Conservation (phyloP, 2,329 filamentous ascomycete genomes). For the Colletotrichum sp. region DNA sequence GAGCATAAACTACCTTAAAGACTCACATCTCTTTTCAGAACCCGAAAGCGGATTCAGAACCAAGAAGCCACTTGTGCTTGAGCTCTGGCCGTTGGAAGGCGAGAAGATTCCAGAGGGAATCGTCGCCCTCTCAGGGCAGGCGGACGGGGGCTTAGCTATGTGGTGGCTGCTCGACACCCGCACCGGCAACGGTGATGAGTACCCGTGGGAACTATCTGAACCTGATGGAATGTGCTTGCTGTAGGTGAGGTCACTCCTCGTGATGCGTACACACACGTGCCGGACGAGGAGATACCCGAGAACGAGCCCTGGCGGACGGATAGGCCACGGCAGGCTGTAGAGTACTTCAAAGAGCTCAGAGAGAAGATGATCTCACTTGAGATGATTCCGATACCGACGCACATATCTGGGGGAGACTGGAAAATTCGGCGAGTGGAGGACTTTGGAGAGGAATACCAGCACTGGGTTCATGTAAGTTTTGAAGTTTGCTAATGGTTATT, state of each 20-base stretch:
- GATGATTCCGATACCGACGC: not conserved
- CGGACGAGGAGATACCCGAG: not conserved
- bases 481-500: no score
- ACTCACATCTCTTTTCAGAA: not conserved
- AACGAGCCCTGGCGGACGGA: not conserved
- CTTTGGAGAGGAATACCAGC: accelerated
- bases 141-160: not conserved
- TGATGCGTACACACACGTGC: not conserved
- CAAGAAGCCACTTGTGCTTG: not conserved
- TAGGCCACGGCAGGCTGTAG: not conserved
- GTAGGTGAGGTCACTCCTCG: not conserved
- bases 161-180: not conserved
- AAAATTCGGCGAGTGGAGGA: not conserved
- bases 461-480: no score
- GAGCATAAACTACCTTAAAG: not conserved
- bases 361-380: not conserved
- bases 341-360: not conserved
- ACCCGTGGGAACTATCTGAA: accelerated
- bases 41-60: not conserved
- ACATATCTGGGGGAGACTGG: not conserved
- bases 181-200: accelerated
- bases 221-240: accelerated
- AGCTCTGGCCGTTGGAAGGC: not conserved
- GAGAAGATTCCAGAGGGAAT: not conserved
- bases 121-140: not conserved